Conservation (phyloP, 176 grass and related monocot genomes). For the Echinochloa phyllopogon region DNA sequence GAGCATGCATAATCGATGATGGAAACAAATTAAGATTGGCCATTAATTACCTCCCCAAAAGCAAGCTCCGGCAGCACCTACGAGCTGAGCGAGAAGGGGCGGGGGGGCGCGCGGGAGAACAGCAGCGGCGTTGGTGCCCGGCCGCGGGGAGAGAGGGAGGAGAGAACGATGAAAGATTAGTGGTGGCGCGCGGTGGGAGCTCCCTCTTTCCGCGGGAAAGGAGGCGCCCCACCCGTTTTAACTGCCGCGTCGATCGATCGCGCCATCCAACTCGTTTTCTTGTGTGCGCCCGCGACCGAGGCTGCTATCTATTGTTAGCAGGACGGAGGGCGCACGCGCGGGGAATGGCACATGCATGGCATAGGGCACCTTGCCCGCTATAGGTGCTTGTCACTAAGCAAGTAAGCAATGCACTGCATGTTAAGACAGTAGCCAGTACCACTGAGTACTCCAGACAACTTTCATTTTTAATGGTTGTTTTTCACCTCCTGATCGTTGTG, state of each 20-base stretch:
- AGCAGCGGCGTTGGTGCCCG: slow-evolving; percentile 9
- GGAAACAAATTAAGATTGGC: background rate
- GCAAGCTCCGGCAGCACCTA: slow-evolving; percentile 18
- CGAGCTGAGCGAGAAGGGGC: background rate
- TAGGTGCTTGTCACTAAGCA: no score
- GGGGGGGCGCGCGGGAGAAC: background rate
- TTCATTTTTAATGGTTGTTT: no score
- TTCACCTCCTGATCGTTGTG: no score
- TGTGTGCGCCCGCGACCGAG: background rate
- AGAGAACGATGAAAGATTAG: slow-evolving; percentile 21
- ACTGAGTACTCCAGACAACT: no score
- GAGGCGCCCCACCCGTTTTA: slow-evolving; percentile 48
- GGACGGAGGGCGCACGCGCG: no score
- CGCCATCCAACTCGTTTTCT: background rate
- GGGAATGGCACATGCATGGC: no score
- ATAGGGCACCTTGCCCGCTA: no score
- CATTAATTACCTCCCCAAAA: slow-evolving; percentile 34
- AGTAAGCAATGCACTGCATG: no score
- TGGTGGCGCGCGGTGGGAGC: slow-evolving; percentile 41
- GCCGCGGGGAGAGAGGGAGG: background rate
- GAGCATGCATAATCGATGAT: background rate
- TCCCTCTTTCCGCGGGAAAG: slow-evolving; percentile 58
- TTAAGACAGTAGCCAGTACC: no score
- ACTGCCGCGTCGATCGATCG: slow-evolving; percentile 9
- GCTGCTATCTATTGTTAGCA: background rate